Conservation (phyloP, 1,284 basidiomycete genomes). For the Moniliophthora roreri region DNA sequence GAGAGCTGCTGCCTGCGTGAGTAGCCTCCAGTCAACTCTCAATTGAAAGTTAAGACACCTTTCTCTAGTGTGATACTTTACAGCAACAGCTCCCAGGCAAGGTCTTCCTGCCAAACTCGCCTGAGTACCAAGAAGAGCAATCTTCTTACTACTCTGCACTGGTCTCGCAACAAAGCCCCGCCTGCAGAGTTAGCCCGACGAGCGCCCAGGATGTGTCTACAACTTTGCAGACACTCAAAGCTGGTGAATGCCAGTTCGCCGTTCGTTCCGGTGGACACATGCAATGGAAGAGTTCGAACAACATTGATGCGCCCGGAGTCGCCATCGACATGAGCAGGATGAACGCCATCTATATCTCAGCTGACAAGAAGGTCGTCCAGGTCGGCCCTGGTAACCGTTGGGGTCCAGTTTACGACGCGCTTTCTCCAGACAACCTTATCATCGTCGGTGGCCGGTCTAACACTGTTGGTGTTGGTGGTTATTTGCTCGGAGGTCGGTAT, state of each 20-base stretch:
- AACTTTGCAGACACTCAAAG: slow-evolving; percentile 2
- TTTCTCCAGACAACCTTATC: slow-evolving; percentile 24
- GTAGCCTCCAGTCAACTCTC: no score
- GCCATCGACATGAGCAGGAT: slow-evolving; percentile 20
- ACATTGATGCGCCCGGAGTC: slow-evolving; percentile 3
- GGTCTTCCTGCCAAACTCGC: slow-evolving; percentile 3
- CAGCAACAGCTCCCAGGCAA: neutral
- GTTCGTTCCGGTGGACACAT: slow-evolving; percentile 13
- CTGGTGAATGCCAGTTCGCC: slow-evolving; percentile 6
- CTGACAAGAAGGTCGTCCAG: slow-evolving; percentile 20
- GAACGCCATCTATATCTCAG: slow-evolving; percentile 23
- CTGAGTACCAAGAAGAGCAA: slow-evolving; percentile 6
- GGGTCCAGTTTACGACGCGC: slow-evolving; percentile 33
- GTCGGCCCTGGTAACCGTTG: slow-evolving; percentile 34
- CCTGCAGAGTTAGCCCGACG: slow-evolving; percentile 6
- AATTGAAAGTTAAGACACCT: no score
- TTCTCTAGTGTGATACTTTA: slow-evolving; percentile 5
- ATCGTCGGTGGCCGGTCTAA: slow-evolving; percentile 34
- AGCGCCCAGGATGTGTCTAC: slow-evolving; percentile 7
- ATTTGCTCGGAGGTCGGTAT: slow-evolving; percentile 29
- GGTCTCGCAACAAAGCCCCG: neutral
- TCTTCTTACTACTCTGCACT: slow-evolving; percentile 5
- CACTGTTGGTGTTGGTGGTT: slow-evolving; percentile 34
- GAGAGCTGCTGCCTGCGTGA: no score
- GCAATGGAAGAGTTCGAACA: slow-evolving; percentile 8